Base-by-base conservation (phyloP, 106 monocot genomes). In the Gastrodia elata region DNA sequence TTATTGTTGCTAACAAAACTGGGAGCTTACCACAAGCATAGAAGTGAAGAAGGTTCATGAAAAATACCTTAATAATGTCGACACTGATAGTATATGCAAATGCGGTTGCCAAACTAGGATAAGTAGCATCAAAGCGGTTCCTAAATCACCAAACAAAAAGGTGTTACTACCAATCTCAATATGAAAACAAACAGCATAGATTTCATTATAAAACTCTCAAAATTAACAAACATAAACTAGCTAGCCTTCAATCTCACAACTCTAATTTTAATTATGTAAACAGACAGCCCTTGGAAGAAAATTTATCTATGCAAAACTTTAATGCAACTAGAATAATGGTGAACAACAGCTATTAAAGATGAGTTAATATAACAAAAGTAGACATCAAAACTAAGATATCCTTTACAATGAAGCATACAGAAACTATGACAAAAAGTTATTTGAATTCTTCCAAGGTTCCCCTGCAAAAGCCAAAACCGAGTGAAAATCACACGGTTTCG, bases 81-180 rank as follows among this genome's bases (percentile, higher is more conserved):
- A 73, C 59, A 88, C 34, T 13, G 91, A 94, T 56, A 94, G 42
- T 77, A 88, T 81, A 1, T 73, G 79, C 34, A 91, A n/a, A 76
- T 88, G 77, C 64, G 86, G 88, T 30, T 88, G 82, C 91, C 94
- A 94, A 46, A 91, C 83, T 65, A 91, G 46, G 64, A 84, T 71
- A 74, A 91, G 88, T 42, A 94, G 77, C 88, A 91, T 91, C 81
- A 88, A 78, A 46, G 86, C 88, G 64, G 82, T 88, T 26, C 94
- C 94, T 94, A 78, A 35, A 83, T 61, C 64, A 79, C 33, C 6
- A 11, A 11, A 59, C 5, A 61, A 61, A 33, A 61, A 55, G 20
- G 46, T 78, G 32, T 35, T 59, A 68, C 32, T 32, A 32, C 61
- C 27, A 32, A 61, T 32, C 30, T 32, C 4, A 32, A 27, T 4